Evolutionary conservation across 2,329 filamentous ascomycete species (phyloP), one percentile per base, ranked within the genome.

Genomic region (Ascochyta clinopodiicola): DNA sequence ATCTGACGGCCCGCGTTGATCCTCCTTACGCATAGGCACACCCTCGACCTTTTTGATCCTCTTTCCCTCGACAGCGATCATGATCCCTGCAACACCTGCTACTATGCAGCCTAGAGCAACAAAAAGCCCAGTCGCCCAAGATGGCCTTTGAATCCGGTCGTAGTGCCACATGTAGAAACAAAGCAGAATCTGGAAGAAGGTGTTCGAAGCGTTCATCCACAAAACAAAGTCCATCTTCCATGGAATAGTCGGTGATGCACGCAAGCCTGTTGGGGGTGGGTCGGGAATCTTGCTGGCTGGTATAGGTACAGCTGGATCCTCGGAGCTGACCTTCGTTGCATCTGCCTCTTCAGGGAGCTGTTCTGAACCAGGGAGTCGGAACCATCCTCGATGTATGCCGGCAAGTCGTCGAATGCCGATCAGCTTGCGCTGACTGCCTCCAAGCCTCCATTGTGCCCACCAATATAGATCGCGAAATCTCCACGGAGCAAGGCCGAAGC

Each of bases 401-500:
- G 89, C 91, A 4, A 96, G 80, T 38, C 82, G 82, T 36, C 89
- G 83, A 32, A 94, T 80, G 4, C 83, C 88, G 17, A 82, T 72
- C 25, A 65, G 59, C 31, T 64, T 70, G 51, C 69, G 71, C 43
- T 66, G 82, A 69, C 46, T 85, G 77, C 51, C 81, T 44, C 22
- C 90, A 82, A 76, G 84, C 38, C 73, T 70, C 74, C 73, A 95
- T 15, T 47, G 52, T 21, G 52, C 52, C 52, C 52, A 56, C 70
- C 86, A 92, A 72, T 88, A 95, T 9, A 92, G 77, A 71, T 96
- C 92, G 29, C 92, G 82, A 64, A 93, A 89, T 29, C 92, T 84
- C 92, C 91, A 96, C 0, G 92, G 92, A 1, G 90, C 88, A 12
- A 95, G 81, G 0, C 92, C 92, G 62, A 96, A 94, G 1, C 88